These are phyloP conservation scores for Ichthyophthirius multifiliis DNA, from an alignment of 169 alveolate species.

Conservation along the genomic window DNA sequence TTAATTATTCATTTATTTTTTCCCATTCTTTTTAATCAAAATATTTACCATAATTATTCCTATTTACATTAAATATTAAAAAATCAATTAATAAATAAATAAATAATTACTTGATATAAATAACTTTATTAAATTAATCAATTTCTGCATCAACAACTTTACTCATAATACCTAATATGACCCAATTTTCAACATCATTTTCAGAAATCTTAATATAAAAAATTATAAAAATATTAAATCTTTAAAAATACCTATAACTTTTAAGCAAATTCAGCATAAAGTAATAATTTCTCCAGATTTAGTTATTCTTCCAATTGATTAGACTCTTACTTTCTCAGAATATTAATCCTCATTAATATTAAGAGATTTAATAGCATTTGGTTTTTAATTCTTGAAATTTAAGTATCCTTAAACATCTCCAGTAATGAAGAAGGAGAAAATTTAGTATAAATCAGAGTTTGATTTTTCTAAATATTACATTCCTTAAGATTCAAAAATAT, in stretches of 20 bases:
- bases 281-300: neutral
- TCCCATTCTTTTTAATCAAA: conserved; percentile 4
- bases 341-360: neutral
- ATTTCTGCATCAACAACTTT: conserved; percentile 6
- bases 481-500: neutral
- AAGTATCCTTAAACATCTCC: neutral
- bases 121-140: neutral
- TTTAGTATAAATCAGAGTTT: neutral
- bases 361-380: neutral
- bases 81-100: neutral
- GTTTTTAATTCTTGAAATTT: neutral
- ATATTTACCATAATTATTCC: conserved; percentile 11
- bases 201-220: neutral
- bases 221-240: neutral
- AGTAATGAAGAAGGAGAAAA: conserved; percentile 2
- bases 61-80: neutral
- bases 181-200: conserved; percentile 8
- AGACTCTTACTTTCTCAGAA: neutral
- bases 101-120: neutral
- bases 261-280: neutral
- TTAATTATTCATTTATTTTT: neutral
- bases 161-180: neutral
- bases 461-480: neutral
- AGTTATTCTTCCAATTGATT: neutral
- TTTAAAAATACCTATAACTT: neutral